These are phyloP conservation scores for Arabidopsis hybrid DNA, from an alignment of 441 rosid species.

Conservation along the genomic window DNA sequence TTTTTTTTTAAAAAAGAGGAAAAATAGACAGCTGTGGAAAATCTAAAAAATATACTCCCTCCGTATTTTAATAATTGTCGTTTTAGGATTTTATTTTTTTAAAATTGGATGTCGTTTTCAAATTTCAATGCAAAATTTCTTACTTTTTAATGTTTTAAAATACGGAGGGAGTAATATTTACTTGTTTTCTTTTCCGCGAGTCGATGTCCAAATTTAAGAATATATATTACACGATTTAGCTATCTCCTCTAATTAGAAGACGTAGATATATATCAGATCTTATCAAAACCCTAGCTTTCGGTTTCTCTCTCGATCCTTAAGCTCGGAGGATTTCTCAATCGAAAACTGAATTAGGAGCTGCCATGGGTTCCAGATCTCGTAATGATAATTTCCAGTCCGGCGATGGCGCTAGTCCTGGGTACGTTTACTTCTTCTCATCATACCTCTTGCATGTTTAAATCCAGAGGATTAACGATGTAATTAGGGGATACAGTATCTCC, in stretches of 20 bases:
- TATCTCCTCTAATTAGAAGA: neutral
- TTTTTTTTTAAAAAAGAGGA: neutral
- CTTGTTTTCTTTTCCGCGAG: neutral
- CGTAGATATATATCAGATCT: neutral
- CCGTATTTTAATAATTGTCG: too few species aligned
- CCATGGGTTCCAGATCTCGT: conserved; percentile 73
- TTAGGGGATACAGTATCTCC: neutral
- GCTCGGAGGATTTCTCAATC: conserved; percentile 8
- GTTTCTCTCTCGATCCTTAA: conserved; percentile 10
- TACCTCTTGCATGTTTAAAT: conserved; percentile 11
- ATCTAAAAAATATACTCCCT: too few species aligned
- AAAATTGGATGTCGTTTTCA: too few species aligned
- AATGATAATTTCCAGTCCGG: conserved; percentile 60
- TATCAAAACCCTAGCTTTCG: conserved; percentile 24
- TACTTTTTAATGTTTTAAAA: too few species aligned
- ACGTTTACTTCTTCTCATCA: conserved; percentile 26
- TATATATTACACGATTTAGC: neutral
- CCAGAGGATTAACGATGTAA: neutral
- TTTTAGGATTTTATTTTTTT: too few species aligned
- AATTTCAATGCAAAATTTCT: too few species aligned
- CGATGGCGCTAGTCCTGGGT: conserved; percentile 97
- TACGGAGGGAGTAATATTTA: too few species aligned
- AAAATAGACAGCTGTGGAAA: neutral
- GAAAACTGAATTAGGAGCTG: neutral
- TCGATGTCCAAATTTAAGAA: neutral